A percentile compares a stretch with the other conserved stretches of the same genome.
These are phyloP conservation scores for Amniculicola lignicola DNA, from an alignment of 495 filamentous ascomycete species.

Conservation along the genomic window DNA sequence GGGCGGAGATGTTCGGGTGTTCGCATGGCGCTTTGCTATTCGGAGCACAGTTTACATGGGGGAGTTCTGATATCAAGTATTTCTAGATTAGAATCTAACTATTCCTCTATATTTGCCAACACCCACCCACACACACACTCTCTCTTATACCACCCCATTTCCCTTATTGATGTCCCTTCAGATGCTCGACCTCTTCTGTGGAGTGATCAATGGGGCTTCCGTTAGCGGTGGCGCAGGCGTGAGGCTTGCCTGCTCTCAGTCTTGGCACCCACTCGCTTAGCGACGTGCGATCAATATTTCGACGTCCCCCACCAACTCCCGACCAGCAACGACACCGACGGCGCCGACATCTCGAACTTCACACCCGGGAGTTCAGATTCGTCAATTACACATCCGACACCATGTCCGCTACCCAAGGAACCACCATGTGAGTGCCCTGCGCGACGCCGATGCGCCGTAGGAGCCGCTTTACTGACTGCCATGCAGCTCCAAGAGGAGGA, in stretches of 20 bases:
- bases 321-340: slow-evolving; percentile 16
- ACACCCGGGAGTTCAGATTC: slow-evolving; percentile 23
- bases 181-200: too few species aligned
- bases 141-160: too few species aligned
- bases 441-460: background rate
- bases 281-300: background rate
- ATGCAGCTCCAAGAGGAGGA: slow-evolving; percentile 89
- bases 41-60: too few species aligned
- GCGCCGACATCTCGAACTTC: slow-evolving; percentile 12
- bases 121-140: too few species aligned
- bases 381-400: slow-evolving; percentile 40
- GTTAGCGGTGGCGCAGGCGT: too few species aligned
- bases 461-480: slow-evolving; percentile 17
- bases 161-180: too few species aligned
- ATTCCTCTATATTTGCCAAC: too few species aligned
- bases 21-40: too few species aligned
- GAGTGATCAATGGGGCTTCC: too few species aligned
- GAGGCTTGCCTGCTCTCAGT: background rate
- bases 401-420: slow-evolving; percentile 66
- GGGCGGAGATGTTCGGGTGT: too few species aligned
- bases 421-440: slow-evolving; percentile 57
- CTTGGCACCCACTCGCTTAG: slow-evolving; percentile 21
- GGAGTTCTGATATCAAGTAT: too few species aligned
- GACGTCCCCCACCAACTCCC: background rate
- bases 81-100: too few species aligned